Conservation (phyloP, 495 filamentous ascomycete species). For the Pseudoneurospora amorphoporcata region DNA sequence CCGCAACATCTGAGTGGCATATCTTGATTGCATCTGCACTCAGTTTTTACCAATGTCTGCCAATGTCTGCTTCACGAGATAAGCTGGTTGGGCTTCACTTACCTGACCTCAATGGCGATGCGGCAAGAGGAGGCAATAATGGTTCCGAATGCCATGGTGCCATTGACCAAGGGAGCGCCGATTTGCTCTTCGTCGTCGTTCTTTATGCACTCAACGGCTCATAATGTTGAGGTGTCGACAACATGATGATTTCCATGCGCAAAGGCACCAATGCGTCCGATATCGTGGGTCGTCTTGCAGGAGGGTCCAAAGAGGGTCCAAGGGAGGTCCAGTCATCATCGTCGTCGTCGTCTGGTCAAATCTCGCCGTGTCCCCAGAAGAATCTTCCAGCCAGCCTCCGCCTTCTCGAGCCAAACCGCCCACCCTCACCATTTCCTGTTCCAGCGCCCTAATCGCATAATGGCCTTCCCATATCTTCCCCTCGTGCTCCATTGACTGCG, state of each 20-base stretch:
- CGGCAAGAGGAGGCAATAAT: background rate
- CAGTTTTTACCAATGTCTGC: background rate
- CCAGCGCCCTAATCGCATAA: background rate
- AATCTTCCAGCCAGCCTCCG: background rate
- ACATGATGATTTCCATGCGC: background rate
- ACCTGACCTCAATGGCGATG: background rate
- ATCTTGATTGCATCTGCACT: background rate
- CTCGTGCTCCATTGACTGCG: background rate
- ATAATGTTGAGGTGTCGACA: background rate
- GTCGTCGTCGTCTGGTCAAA: background rate
- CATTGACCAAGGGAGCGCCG: background rate
- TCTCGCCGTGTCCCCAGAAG: background rate
- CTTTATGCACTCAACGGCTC: background rate
- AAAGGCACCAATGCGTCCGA: background rate
- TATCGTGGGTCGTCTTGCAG: background rate
- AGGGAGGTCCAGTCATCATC: background rate
- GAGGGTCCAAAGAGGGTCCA: background rate
- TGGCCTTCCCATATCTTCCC: background rate
- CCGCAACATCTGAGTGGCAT: background rate
- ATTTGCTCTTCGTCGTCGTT: background rate
- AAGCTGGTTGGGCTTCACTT: background rate
- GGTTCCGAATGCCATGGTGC: background rate
- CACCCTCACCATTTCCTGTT: background rate
- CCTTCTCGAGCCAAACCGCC: background rate
- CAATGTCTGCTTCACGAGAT: background rate